Conservation (phyloP, 805 yeast genomes). For the Ogataea dorogensis region DNA sequence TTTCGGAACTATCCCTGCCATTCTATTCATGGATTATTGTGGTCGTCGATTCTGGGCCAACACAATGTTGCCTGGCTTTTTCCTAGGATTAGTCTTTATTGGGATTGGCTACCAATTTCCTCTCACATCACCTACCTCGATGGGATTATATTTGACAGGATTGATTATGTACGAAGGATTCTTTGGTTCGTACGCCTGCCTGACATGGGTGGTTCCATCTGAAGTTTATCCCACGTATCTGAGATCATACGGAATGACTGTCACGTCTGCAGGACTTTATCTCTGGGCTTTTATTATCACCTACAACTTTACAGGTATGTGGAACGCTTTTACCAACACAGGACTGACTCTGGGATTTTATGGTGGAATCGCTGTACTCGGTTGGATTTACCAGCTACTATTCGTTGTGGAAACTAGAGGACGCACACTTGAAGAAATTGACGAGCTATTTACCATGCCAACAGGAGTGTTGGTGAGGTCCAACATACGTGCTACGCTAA, state of each 20-base stretch:
- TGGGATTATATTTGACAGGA: slow-evolving; percentile 62
- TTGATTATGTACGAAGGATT: slow-evolving; percentile 61
- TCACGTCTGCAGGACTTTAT: slow-evolving; percentile 53
- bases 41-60: slow-evolving; percentile 65
- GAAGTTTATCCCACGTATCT: slow-evolving; percentile 61
- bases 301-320: slow-evolving; percentile 59
- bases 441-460: slow-evolving; percentile 54
- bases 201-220: slow-evolving; percentile 69
- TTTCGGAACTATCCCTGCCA: slow-evolving; percentile 65
- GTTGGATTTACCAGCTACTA: slow-evolving; percentile 50
- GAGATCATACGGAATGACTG: slow-evolving; percentile 65
- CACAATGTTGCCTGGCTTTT: slow-evolving; percentile 50
- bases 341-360: slow-evolving; percentile 66
- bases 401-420: slow-evolving; percentile 74
- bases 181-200: slow-evolving; percentile 64
- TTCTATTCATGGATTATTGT: slow-evolving; percentile 53
- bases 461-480: slow-evolving; percentile 38
- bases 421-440: slow-evolving; percentile 70
- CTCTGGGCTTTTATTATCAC: slow-evolving; percentile 64
- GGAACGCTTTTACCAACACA: slow-evolving; percentile 53
- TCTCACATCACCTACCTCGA: slow-evolving; percentile 44
- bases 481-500: too few species aligned
- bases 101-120: slow-evolving; percentile 54
- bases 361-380: slow-evolving; percentile 63
- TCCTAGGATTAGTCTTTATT: slow-evolving; percentile 57